Percentiles rank a stretch among this genome's conserved stretches.
Conservation (phyloP, 345 rosid species). For the Citrus reticulata region DNA sequence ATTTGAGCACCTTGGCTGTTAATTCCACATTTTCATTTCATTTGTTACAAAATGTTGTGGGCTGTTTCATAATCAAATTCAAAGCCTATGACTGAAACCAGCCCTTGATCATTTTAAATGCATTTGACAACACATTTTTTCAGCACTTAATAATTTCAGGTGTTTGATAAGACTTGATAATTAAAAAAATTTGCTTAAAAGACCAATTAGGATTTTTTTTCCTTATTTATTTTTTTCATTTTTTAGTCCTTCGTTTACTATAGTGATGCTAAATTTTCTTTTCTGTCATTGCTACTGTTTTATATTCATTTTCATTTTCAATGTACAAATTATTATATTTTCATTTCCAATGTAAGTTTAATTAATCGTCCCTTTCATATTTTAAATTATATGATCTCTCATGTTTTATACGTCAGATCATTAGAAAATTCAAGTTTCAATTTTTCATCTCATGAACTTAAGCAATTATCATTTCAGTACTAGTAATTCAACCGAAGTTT, state of each 20-base stretch:
- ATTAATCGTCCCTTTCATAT: not conserved
- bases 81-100: not conserved
- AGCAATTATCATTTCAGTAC: not conserved
- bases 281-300: not conserved
- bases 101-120: not conserved
- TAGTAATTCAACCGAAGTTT: not conserved
- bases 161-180: not conserved
- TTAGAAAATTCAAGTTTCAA: not conserved
- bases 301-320: not conserved
- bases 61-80: not conserved
- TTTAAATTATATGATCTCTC: not conserved
- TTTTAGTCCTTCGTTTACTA: not conserved
- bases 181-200: not conserved
- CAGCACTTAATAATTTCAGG: not conserved
- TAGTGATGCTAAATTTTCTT: not conserved
- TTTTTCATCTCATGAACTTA: not conserved
- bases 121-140: not conserved
- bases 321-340: not conserved
- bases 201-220: not conserved
- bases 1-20: too few relatives aligned
- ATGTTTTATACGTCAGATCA: not conserved
- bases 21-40: too few relatives aligned
- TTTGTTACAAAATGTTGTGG: too few relatives aligned
- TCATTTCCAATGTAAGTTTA: not conserved
- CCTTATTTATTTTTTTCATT: not conserved